Percentiles rank a stretch among this genome's conserved stretches.
Evolutionary conservation across 140 eudicot genomes (phyloP).

Genomic region (Oenanthe javanica): DNA sequence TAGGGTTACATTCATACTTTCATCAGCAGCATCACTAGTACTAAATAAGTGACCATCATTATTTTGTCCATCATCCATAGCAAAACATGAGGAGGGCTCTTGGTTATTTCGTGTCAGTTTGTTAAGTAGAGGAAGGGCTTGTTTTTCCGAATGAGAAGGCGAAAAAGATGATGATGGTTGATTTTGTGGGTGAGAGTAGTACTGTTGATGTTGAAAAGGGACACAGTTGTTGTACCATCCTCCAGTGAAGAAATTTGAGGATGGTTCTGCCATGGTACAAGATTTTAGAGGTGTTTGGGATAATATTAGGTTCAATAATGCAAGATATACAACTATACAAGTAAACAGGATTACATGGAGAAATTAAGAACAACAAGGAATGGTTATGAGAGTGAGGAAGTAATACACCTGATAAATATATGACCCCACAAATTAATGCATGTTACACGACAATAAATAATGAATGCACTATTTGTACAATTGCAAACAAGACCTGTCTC

Average conservation of each 20-base stretch:
- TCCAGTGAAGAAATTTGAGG: constrained; percentile 23
- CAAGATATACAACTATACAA: background rate
- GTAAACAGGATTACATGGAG: background rate
- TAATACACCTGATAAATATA: background rate
- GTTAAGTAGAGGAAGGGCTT: constrained; percentile 60
- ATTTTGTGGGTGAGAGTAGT: constrained; percentile 10
- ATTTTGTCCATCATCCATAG: constrained; percentile 12
- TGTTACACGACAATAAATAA: constrained; percentile 6
- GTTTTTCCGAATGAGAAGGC: constrained; percentile 13
- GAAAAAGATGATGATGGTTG: background rate
- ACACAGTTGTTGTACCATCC: constrained; percentile 27
- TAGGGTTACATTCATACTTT: constrained; percentile 36
- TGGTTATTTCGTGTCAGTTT: constrained; percentile 17
- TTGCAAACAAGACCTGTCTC: background rate
- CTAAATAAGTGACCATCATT: background rate
- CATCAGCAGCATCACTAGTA: constrained; percentile 4
- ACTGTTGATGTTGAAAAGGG: constrained; percentile 20
- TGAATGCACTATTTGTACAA: background rate
- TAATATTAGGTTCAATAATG: constrained; percentile 2
- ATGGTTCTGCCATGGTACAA: constrained; percentile 31
- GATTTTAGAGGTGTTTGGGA: constrained; percentile 2
- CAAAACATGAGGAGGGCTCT: constrained; percentile 11
- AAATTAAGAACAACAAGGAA: background rate
- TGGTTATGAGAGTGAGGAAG: background rate
- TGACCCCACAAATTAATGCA: background rate